phyloP scores from a whole-genome alignment of 1,284 basidiomycete genomes.

The Ceratobasidium sp. region DNA sequence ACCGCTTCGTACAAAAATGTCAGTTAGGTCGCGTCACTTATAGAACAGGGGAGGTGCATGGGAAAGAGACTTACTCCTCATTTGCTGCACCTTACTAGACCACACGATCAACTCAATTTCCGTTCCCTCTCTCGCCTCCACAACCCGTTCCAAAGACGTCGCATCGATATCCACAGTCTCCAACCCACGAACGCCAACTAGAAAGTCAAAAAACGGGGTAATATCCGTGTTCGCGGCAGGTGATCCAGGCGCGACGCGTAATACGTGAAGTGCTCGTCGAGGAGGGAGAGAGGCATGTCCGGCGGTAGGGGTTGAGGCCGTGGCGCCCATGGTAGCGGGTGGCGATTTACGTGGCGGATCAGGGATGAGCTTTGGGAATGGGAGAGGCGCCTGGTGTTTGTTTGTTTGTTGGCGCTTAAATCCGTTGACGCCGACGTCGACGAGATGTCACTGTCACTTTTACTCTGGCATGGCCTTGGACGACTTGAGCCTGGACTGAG shows the following conservation, averaged over 20 bases:
- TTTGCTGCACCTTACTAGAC: slow-evolving; percentile 88
- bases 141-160: slow-evolving; percentile 80
- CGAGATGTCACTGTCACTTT: too few relatives aligned
- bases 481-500: too few relatives aligned
- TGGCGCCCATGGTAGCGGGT: slow-evolving; percentile 45
- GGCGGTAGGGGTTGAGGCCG: slow-evolving; percentile 61
- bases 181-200: slow-evolving; percentile 87
- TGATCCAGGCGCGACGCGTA: slow-evolving; percentile 88
- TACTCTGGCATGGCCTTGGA: too few relatives aligned
- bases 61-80: slow-evolving; percentile 74
- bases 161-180: slow-evolving; percentile 69
- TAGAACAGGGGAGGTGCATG: background rate
- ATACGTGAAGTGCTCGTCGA: slow-evolving; percentile 79
- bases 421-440: too few relatives aligned
- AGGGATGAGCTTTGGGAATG: too few relatives aligned
- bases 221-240: slow-evolving; percentile 88
- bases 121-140: slow-evolving; percentile 89
- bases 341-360: slow-evolving; percentile 22
- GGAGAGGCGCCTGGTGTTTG: too few relatives aligned
- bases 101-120: slow-evolving; percentile 86
- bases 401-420: too few relatives aligned
- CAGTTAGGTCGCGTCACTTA: background rate
- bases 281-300: slow-evolving; percentile 69
- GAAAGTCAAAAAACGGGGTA: slow-evolving; percentile 97
- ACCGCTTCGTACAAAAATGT: slow-evolving; percentile 70